Percentiles rank a stretch among this genome's conserved stretches.
phyloP scores from a whole-genome alignment of 1,284 basidiomycete genomes.

The Coniferiporia sulphurascens region DNA sequence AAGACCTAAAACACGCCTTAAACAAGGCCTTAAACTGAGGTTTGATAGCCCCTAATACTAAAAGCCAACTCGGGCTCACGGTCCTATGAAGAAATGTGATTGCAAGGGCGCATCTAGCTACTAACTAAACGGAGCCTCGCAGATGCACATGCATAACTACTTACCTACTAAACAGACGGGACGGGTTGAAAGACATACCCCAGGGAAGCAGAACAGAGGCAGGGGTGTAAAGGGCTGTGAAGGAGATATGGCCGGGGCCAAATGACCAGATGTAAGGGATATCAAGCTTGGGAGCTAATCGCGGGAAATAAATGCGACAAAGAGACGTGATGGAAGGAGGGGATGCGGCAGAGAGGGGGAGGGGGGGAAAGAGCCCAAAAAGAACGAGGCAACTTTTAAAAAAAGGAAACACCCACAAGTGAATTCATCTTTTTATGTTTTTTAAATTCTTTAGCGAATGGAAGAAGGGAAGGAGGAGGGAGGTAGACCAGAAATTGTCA shows the following conservation, averaged over 20 bases:
- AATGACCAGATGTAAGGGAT: slow-evolving; percentile 2
- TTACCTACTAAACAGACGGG: slow-evolving; percentile 4
- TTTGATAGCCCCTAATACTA: too few species aligned
- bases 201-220: not conserved
- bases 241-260: not conserved
- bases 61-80: too few species aligned
- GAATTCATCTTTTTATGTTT: slow-evolving; percentile 16
- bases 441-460: slow-evolving; percentile 15
- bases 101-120: not conserved
- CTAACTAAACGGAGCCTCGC: not conserved
- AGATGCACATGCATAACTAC: slow-evolving; percentile 8
- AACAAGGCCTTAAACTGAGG: too few species aligned
- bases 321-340: not conserved
- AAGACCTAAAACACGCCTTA: too few species aligned
- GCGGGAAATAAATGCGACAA: slow-evolving; percentile 1
- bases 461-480: not conserved
- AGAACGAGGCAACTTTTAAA: not conserved
- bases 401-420: not conserved
- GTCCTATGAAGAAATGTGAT: not conserved
- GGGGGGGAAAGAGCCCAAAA: not conserved
- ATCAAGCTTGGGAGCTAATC: not conserved
- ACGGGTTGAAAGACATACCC: not conserved
- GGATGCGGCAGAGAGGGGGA: not conserved
- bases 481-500: slow-evolving; percentile 7
- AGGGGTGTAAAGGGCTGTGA: not conserved